Conservation (phyloP, 768 basidiomycete genomes). For the Termitomyces sp. region DNA sequence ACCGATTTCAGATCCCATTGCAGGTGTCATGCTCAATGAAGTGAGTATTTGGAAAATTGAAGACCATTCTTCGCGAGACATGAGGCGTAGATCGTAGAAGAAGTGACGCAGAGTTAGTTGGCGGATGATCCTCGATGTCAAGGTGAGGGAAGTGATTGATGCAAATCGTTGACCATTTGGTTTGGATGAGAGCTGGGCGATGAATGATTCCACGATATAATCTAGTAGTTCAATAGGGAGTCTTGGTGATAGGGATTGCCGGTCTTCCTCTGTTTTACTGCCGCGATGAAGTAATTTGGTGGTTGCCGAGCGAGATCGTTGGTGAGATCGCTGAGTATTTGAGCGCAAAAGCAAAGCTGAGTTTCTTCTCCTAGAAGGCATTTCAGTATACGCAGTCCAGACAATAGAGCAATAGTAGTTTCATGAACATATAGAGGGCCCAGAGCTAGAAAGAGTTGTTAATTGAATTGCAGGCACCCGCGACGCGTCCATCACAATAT, state of each 20-base stretch:
- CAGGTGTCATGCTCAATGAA: conserved; percentile 14
- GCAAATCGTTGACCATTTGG: conserved; percentile 20
- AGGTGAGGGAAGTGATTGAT: conserved; percentile 34
- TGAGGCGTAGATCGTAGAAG: conserved; percentile 29
- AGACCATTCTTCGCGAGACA: conserved; percentile 19
- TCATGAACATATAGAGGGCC: background rate
- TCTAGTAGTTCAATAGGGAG: conserved; percentile 36
- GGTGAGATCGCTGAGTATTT: background rate
- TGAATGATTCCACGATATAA: conserved; percentile 26
- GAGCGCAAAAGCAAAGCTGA: background rate
- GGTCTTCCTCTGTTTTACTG: background rate
- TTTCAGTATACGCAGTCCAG: background rate
- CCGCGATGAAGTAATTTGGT: background rate
- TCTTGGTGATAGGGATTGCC: conserved; percentile 17
- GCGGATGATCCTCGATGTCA: conserved; percentile 40
- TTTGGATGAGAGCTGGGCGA: conserved; percentile 7
- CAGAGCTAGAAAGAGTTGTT: background rate
- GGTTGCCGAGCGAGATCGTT: background rate
- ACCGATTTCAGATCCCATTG: conserved; percentile 10
- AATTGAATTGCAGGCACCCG: background rate
- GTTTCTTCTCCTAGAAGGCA: conserved; percentile 7
- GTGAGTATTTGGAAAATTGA: conserved; percentile 19
- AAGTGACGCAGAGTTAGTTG: conserved; percentile 37
- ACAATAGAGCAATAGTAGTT: background rate
- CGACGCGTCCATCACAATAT: background rate